phyloP scores from a whole-genome alignment of 495 filamentous ascomycete genomes.

The Trichoderma orchidacearum region DNA sequence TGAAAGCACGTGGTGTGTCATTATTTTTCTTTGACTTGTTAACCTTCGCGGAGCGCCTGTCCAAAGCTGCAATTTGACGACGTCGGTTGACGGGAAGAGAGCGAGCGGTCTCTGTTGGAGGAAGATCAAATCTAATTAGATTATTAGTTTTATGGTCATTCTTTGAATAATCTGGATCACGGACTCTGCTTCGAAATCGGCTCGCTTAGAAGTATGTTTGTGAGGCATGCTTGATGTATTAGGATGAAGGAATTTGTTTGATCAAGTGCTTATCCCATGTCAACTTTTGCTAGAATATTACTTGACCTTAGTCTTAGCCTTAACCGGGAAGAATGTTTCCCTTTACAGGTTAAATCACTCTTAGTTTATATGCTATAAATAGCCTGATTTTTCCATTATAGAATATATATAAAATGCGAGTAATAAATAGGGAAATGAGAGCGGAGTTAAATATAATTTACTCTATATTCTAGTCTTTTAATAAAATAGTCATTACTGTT shows the following conservation, averaged over 20 bases:
- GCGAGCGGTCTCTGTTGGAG: slow-evolving; percentile 55
- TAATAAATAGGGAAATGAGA: too few species aligned
- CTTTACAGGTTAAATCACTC: too few species aligned
- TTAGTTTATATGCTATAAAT: too few species aligned
- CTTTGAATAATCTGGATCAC: background rate
- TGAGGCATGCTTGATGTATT: slow-evolving; percentile 2
- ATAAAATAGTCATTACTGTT: too few species aligned
- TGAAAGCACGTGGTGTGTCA: slow-evolving; percentile 80
- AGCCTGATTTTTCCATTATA: too few species aligned
- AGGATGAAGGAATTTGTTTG: background rate
- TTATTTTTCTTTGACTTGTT: slow-evolving; percentile 40
- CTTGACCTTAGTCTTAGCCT: too few species aligned
- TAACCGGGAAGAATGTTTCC: too few species aligned
- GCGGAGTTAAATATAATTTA: too few species aligned
- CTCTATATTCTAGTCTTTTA: too few species aligned
- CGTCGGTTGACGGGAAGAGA: slow-evolving; percentile 45
- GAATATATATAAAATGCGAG: too few species aligned
- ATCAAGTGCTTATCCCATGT: too few species aligned
- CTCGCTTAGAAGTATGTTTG: slow-evolving; percentile 5
- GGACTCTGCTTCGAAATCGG: background rate
- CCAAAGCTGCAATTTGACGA: slow-evolving; percentile 9
- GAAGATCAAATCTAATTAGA: slow-evolving; percentile 51
- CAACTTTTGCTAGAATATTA: too few species aligned
- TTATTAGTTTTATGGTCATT: background rate
- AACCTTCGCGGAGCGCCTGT: slow-evolving; percentile 15